Percentiles rank a stretch among this genome's conserved stretches.
These are phyloP conservation scores for Chaetomium sp. DNA, from an alignment of 2,329 filamentous ascomycete species.

Conservation along the genomic window DNA sequence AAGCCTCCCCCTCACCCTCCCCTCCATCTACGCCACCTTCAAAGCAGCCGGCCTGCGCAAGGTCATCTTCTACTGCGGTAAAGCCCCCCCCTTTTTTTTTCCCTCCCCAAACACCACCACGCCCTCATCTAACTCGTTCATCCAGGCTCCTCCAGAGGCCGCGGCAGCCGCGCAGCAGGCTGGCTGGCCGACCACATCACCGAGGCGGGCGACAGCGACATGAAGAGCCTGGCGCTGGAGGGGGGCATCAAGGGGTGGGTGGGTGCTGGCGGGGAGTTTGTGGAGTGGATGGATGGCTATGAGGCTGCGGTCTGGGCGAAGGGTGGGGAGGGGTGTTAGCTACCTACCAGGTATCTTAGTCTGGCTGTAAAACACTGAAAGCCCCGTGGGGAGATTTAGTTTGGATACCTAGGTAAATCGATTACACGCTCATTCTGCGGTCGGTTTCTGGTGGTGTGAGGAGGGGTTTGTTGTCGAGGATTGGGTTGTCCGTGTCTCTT, in stretches of 20 bases:
- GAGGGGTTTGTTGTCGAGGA: not conserved
- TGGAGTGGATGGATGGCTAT: conserved; percentile 52
- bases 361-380: no score
- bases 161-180: conserved; percentile 55
- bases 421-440: not conserved
- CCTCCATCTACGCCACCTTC: conserved; percentile 47
- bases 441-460: not conserved
- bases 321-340: conserved; percentile 1
- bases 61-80: conserved; percentile 55
- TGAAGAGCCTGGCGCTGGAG: conserved; percentile 52
- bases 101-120: not conserved
- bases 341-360: no score
- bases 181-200: conserved; percentile 59
- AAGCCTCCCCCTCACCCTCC: conserved; percentile 47
- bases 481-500: not conserved
- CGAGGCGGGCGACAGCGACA: conserved; percentile 43
- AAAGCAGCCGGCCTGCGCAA: conserved; percentile 44
- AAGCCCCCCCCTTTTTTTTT: conserved; percentile 7
- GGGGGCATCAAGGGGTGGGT: conserved; percentile 61
- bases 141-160: conserved; percentile 59
- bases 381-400: no score
- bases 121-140: no score
- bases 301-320: conserved; percentile 42
- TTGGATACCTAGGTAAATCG: no score
- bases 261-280: conserved; percentile 50